Base-by-base conservation (phyloP, 805 yeast genomes). In the Hanseniaspora nectarophila region DNA sequence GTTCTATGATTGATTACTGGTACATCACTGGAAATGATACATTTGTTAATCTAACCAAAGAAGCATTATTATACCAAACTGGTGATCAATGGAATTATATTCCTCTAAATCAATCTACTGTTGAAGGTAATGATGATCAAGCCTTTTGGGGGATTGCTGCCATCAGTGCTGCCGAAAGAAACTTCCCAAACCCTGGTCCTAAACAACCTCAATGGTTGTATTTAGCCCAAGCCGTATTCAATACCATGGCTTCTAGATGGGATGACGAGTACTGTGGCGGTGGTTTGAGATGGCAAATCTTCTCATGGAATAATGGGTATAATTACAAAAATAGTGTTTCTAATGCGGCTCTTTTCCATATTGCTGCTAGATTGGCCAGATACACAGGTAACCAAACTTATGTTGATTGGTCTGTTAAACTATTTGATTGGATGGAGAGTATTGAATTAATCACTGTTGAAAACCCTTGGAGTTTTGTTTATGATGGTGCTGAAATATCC, bases 1-100 rank as follows among this genome's bases (percentile, higher is more conserved):
- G 95, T 8, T 73, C 84, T 18, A 70, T 90, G 74, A 62, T 90
- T 42, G 96, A 88, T 64, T 82, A 84, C 66, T 74, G 86, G 69
- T 80, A 64, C 58, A 81, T 73, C 63, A 77, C 85, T 64, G 76
- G 81, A 35, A 83, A 89, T 64, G 75, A 74, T 56, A 77, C 89
- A 1, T 85, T 78, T 59, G 82, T 75, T 42, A 71, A 73, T 12
- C 54, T 74, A 34, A 73, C 86, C 51, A 73, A 75, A 59, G 70
- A 73, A 34, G 84, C 95, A 2, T 64, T 90, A 59, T 32, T 69
- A 4, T 61, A 67, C 12, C 75, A 72, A 51, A 58, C 67, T 1
- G 76, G 76, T 32, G 63, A 67, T 5, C 66, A 76, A 60, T 65
- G 71, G 60, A 74, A 80, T 61, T 80, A 75, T 62, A 73, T 78